Evolutionary conservation across 306 rosid species (phyloP), one percentile per base, ranked within the genome.

Genomic region (Alnus rubra): DNA sequence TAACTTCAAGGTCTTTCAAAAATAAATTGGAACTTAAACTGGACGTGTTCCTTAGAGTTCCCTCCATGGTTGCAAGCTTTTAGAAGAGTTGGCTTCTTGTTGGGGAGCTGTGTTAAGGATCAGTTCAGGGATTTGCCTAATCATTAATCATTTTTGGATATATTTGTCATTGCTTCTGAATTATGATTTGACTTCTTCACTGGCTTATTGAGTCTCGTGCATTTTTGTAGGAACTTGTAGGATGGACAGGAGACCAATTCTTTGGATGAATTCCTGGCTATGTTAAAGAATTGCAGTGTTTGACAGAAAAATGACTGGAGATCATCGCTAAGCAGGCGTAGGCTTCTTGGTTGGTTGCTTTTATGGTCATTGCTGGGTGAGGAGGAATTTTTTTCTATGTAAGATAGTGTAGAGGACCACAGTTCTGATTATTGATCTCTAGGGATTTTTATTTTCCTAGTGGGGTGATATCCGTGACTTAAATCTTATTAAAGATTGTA

Each of bases 151-250:
- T 18, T 18, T 79, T 68, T 35, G 37, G 56, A 63, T 51, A 31
- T 51, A 49, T 44, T 52, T 51, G 1, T 5, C n/a, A 35, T 54
- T 52, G 42, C 54, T 28, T 37, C 70, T 13, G 53, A 30, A 33
- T 49, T 9, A 16, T 68, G 72, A 16, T 42, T 56, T 82, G 50
- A 28, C 69, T 47, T 37, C 37, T 70, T 55, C 56, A 59, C 69
- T 42, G 55, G 55, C 70, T 79, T 54, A 79, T 69, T 52, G 8
- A 56, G 39, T 80, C 81, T 78, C 31, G 7, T 62, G 58, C 74
- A 48, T 78, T 42, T 63, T 63, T 62, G 63, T 78, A 71, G 84
- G 86, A 83, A 51, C 37, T 82, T 86, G 81, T 80, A 2, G 70
- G 68, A 49, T 78, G 74, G 49, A 18, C 49, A 9, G 73, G 76